Evolutionary conservation across 805 yeast species (phyloP).

Genomic region (Scheffersomyces coipomensis): DNA sequence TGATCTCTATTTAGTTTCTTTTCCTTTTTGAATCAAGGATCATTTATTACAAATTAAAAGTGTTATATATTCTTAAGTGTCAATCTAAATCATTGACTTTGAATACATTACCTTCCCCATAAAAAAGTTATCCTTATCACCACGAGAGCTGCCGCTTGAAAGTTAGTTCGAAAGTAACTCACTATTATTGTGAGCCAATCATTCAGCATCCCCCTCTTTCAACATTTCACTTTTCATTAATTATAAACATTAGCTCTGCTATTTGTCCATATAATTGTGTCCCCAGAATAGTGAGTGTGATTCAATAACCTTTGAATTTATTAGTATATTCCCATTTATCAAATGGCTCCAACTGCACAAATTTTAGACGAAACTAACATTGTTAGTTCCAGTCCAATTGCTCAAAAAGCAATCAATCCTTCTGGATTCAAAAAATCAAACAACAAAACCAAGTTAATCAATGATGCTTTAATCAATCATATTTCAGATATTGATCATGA

Average conservation of each 20-base stretch:
- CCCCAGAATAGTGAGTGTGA: not conserved
- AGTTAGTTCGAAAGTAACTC: constrained; percentile 26
- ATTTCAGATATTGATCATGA: constrained; percentile 50
- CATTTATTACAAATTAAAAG: no score
- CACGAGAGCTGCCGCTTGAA: constrained; percentile 49
- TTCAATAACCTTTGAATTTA: no score
- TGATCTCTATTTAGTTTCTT: no score
- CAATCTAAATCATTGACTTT: not conserved
- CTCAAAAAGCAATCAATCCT: no score
- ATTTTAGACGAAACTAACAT: no score
- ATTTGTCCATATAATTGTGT: not conserved
- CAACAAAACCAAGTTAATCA: no score
- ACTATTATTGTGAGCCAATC: constrained; percentile 30
- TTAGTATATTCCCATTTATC: no score
- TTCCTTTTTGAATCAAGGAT: not conserved
- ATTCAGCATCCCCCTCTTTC: not conserved
- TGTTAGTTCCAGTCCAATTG: no score
- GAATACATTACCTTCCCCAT: not conserved
- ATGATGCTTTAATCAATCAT: constrained; percentile 37
- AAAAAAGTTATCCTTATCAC: not conserved
- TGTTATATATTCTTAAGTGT: no score
- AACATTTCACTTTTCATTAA: not conserved
- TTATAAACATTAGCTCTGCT: not conserved
- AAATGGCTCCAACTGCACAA: no score
- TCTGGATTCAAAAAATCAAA: no score